Conservation (phyloP, 2,329 filamentous ascomycete genomes). For the Cercospora zeae-maydis region DNA sequence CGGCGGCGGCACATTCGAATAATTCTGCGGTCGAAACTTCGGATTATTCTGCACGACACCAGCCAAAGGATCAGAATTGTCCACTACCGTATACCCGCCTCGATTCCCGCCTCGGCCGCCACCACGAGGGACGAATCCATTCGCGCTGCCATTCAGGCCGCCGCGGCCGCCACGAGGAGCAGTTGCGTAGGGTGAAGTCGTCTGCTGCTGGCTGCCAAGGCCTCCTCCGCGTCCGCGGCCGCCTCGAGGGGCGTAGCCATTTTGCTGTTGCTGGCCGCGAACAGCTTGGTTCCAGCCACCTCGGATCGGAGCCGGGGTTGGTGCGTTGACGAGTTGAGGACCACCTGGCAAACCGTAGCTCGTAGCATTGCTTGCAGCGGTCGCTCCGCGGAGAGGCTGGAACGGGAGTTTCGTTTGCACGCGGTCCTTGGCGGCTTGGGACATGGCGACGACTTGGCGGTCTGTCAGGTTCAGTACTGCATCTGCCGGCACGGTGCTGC, state of each 20-base stretch:
- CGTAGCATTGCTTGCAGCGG: conserved; percentile 36
- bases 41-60: conserved; percentile 56
- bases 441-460: conserved; percentile 69
- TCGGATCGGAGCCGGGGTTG: conserved; percentile 54
- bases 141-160: conserved; percentile 28
- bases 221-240: conserved; percentile 41
- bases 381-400: conserved; percentile 27
- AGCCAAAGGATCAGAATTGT: conserved; percentile 51
- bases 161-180: conserved; percentile 33
- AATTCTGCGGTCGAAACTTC: conserved; percentile 54
- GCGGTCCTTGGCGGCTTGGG: conserved; percentile 35
- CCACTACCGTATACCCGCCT: conserved; percentile 45
- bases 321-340: conserved; percentile 58
- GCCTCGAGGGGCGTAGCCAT: conserved; percentile 31
- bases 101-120: conserved; percentile 34
- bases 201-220: conserved; percentile 32
- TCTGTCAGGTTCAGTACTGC: conserved; percentile 84
- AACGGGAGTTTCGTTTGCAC: conserved; percentile 25
- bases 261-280: conserved; percentile 44
- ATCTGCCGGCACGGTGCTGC: conserved; percentile 84
- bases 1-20: conserved; percentile 57
- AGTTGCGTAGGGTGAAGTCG: conserved; percentile 40
- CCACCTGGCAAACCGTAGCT: conserved; percentile 57
- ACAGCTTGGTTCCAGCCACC: conserved; percentile 59
- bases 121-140: conserved; percentile 22